phyloP scores from a whole-genome alignment of 2,329 filamentous ascomycete genomes.

The Atkinsonella texensis region DNA sequence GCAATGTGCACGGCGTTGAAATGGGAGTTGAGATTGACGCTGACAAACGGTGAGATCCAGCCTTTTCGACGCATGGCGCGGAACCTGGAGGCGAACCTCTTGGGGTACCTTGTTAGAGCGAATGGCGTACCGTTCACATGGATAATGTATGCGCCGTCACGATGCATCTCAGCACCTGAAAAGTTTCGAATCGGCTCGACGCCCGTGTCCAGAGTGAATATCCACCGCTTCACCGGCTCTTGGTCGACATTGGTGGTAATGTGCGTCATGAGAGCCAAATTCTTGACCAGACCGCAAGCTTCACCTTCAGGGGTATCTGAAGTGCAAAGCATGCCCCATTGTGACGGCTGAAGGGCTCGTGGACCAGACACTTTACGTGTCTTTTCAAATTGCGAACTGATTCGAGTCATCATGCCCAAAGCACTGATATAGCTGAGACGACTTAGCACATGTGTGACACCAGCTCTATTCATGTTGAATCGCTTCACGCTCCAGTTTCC shows the following conservation, averaged over 20 bases:
- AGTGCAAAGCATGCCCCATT: constrained; percentile 96
- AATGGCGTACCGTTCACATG: constrained; percentile 94
- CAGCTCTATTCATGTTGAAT: constrained; percentile 96
- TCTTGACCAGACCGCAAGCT: constrained; percentile 95
- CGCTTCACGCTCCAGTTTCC: constrained; percentile 97
- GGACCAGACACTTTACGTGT: constrained; percentile 93
- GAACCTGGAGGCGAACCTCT: constrained; percentile 75
- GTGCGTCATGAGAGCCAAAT: constrained; percentile 95
- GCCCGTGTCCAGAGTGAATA: constrained; percentile 77
- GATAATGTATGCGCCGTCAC: constrained; percentile 73
- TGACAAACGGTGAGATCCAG: constrained; percentile 89
- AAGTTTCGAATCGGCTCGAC: constrained; percentile 62
- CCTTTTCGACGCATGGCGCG: constrained; percentile 79
- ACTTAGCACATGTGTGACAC: constrained; percentile 92
- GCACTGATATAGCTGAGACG: constrained; percentile 93
- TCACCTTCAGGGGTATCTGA: constrained; percentile 98
- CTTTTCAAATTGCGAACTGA: constrained; percentile 98
- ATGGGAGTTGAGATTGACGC: constrained; percentile 90
- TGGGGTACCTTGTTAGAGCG: constrained; percentile 74
- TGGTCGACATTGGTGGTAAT: constrained; percentile 97
- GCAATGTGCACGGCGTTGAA: constrained; percentile 88
- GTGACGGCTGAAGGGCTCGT: constrained; percentile 88
- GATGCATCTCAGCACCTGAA: constrained; percentile 74
- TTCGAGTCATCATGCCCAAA: constrained; percentile 98
- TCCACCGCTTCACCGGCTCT: constrained; percentile 72